Base-by-base conservation (phyloP, 1,139 yeast genomes). In the Pichia sp. region DNA sequence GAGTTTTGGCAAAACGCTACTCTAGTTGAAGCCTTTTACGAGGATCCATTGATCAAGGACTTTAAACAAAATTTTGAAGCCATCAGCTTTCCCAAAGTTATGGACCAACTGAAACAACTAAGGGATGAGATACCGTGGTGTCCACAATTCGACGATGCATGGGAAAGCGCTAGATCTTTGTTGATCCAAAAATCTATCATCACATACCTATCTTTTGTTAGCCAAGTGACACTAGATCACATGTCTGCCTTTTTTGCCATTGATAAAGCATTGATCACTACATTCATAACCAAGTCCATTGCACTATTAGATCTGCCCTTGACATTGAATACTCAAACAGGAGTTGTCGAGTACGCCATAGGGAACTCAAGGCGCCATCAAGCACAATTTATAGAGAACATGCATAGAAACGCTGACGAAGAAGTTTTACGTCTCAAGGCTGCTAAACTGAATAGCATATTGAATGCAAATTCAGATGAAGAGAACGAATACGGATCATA, bases 161-260 rank as follows among this genome's bases (percentile, higher is more conserved):
- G 48, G 31, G 29, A 51, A 2, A 48, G 29, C 14, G 38, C 34
- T 4, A n/a, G 34, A 10, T 41, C 44, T 6, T 12, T 55, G 12
- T 9, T 53, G n/a, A 5, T 48, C 6, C 54, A 52, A 47, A 61
- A 64, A 49, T 48, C 55, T 12, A 54, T 60, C 16, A 27, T 67
- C 2, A 55, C 55, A 1, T 66, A 63, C 44, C 54, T 67, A 2
- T 61, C 68, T 2, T 43, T 61, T 9, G 45, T 64, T 17, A 52
- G 61, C 7, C 51, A 54, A 16, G 63, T 61, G 6, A 46, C 60
- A 1, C 16, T 65, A 7, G 46, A 31, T 1, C 64, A 62, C 41
- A 46, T 68, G 53, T 52, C 60, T 14, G 12, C 17, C 4, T 52
- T 52, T 12, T 63, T 67, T 50, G 60, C 60, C 2, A 27, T 59